Percentiles rank a stretch among this genome's conserved stretches.
These are phyloP conservation scores for Tarenaya hassleriana DNA, from an alignment of 345 rosid genomes.

Conservation along the genomic window DNA sequence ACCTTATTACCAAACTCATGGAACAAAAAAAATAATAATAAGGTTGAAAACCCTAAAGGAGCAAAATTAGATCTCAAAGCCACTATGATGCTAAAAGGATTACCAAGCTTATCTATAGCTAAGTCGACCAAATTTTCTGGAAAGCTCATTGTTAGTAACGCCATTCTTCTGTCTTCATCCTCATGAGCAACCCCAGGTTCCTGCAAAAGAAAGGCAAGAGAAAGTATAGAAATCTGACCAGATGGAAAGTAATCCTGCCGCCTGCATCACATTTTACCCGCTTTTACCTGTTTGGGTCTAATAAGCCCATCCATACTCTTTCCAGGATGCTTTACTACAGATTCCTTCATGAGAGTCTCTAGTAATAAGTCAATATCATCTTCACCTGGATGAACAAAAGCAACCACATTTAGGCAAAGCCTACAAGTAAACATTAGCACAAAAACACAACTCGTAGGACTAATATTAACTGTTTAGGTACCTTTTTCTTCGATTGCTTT, in stretches of 20 bases:
- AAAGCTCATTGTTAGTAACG: conserved; percentile 69
- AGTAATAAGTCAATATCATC: conserved; percentile 55
- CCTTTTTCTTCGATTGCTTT: conserved; percentile 75
- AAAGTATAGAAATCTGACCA: not conserved
- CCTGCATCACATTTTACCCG: not conserved
- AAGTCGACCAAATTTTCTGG: conserved; percentile 53
- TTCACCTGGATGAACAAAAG: conserved; percentile 51
- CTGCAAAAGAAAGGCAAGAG: conserved; percentile 34
- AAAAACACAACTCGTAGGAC: conserved; percentile 7
- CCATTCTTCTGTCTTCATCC: conserved; percentile 47
- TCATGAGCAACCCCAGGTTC: conserved; percentile 53
- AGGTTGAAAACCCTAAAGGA: too few relatives aligned
- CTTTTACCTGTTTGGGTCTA: conserved; percentile 29
- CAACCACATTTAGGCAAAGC: conserved; percentile 13
- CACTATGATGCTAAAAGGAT: conserved; percentile 8
- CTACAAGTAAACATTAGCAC: conserved; percentile 12
- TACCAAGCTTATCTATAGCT: conserved; percentile 78
- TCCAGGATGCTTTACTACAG: conserved; percentile 17
- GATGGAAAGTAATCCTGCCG: conserved; percentile 7
- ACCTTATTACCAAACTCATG: too few relatives aligned
- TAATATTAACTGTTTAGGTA: conserved; percentile 14
- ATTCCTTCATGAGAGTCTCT: conserved; percentile 47
- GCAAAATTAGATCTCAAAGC: conserved; percentile 13
- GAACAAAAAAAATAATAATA: too few relatives aligned
- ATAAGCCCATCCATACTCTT: conserved; percentile 19